Conservation (phyloP, 164 flowering plant species). For the Paratinospora sagittata region DNA sequence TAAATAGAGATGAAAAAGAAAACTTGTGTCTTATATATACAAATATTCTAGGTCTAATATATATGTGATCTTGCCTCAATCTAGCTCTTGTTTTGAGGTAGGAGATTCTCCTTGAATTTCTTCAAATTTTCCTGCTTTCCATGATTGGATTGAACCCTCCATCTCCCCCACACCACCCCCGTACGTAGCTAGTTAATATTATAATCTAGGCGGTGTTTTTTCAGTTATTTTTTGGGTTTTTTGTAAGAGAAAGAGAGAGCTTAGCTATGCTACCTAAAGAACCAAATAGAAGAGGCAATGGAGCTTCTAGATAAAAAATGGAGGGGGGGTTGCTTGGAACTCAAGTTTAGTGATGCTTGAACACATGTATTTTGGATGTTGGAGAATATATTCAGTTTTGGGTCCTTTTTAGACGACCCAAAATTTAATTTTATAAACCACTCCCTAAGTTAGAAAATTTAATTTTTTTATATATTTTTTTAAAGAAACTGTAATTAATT, state of each 20-base stretch:
- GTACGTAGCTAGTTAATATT: too few relatives aligned
- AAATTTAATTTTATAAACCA: constrained; percentile 18
- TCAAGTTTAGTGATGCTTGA: constrained; percentile 18
- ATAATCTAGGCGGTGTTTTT: neutral
- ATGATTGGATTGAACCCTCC: constrained; percentile 10
- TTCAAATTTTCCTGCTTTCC: constrained; percentile 20
- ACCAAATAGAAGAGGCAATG: neutral
- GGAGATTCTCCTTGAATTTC: constrained; percentile 19
- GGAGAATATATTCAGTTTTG: constrained; percentile 19
- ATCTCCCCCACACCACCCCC: neutral
- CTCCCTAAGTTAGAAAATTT: neutral
- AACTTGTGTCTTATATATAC: neutral
- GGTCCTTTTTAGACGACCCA: constrained; percentile 11
- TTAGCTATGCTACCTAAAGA: neutral
- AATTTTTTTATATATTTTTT: too few relatives aligned
- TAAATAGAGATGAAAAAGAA: neutral
- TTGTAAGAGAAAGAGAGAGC: neutral
- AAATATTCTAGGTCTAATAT: neutral
- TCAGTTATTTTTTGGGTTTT: neutral
- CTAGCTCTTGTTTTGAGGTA: constrained; percentile 11
- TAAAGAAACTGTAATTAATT: neutral
- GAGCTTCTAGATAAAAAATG: constrained; percentile 8
- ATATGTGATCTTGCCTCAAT: constrained; percentile 10
- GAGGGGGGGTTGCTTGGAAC: constrained; percentile 23
- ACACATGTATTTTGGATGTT: neutral